Percentiles rank a stretch among this genome's conserved stretches.
Evolutionary conservation across 1,284 basidiomycete genomes (phyloP).

Genomic region (Rhodotorula sp.): DNA sequence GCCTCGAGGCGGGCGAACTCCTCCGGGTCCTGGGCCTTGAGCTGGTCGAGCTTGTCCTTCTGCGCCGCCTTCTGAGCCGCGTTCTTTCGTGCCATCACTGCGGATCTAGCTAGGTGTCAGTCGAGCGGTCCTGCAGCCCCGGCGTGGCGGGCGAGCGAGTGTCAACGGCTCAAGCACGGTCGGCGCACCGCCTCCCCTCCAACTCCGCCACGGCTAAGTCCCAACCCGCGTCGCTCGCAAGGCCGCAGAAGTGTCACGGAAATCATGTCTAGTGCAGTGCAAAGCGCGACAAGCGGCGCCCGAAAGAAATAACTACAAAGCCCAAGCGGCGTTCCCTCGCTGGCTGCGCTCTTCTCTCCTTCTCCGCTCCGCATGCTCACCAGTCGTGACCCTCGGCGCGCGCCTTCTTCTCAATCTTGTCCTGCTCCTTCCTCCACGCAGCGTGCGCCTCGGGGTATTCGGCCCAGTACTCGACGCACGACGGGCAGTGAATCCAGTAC

Average conservation of each 20-base stretch:
- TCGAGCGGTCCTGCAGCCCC: too few relatives aligned
- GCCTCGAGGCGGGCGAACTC: constrained; percentile 11
- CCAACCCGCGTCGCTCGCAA: too few relatives aligned
- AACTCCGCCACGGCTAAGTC: too few relatives aligned
- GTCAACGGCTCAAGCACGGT: not conserved
- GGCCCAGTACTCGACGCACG: constrained; percentile 15
- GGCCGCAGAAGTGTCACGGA: too few relatives aligned
- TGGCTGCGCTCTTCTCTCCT: too few relatives aligned
- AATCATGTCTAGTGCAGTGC: too few relatives aligned
- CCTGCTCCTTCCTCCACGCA: constrained; percentile 3
- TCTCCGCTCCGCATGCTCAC: not conserved
- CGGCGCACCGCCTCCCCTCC: not conserved
- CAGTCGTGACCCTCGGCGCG: constrained; percentile 5
- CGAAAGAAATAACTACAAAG: too few relatives aligned
- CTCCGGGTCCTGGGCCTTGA: constrained; percentile 20
- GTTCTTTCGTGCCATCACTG: constrained; percentile 39
- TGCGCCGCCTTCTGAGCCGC: constrained; percentile 33
- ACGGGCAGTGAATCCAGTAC: constrained; percentile 20
- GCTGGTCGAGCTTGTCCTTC: constrained; percentile 20
- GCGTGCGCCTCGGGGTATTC: constrained; percentile 2
- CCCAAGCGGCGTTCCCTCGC: too few relatives aligned
- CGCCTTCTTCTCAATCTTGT: constrained; percentile 3
- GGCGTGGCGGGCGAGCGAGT: not conserved
- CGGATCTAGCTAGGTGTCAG: too few relatives aligned
- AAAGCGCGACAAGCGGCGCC: too few relatives aligned